These are phyloP conservation scores for Globisporangium rhizosaccharum DNA, from an alignment of 352 stramenopile species.

Conservation along the genomic window DNA sequence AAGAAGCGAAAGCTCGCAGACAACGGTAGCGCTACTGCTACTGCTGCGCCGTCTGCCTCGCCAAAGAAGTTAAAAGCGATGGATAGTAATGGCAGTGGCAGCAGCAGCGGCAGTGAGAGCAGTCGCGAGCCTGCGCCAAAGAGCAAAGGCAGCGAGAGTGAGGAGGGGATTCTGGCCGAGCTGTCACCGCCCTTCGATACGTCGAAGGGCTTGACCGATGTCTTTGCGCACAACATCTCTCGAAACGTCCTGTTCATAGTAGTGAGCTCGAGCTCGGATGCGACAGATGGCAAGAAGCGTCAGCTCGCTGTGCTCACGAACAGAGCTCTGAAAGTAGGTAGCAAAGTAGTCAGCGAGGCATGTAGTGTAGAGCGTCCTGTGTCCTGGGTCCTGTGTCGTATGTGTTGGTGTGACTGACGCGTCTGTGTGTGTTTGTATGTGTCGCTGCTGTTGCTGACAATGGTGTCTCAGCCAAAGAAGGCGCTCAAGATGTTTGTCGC, in stretches of 20 bases:
- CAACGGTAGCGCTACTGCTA: conserved; percentile 1
- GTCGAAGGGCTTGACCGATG: conserved; percentile 2
- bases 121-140: neutral
- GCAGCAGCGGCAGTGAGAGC: neutral
- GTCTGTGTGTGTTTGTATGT: neutral
- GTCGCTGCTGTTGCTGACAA: neutral
- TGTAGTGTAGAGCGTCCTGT: neutral
- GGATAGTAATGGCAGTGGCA: conserved; percentile 1
- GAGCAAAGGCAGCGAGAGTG: conserved; percentile 1
- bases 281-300: conserved; percentile 17
- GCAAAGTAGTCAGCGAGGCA: neutral
- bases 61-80: conserved; percentile 24
- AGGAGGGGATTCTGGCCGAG: conserved; percentile 1
- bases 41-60: conserved; percentile 19
- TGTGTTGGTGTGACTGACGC: neutral
- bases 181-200: conserved; percentile 15
- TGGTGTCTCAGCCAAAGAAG: conserved; percentile 31
- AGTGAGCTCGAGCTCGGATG: conserved; percentile 31
- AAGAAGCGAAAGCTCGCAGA: conserved; percentile 41
- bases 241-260: conserved; percentile 55
- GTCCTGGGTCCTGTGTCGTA: neutral
- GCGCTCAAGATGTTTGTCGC: conserved; percentile 46
- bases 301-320: conserved; percentile 33
- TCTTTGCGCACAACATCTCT: conserved; percentile 40
- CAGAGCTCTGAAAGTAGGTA: conserved; percentile 31